Base-by-base conservation (phyloP, 2,329 filamentous ascomycete genomes). In the Fusarium sarcochroum region DNA sequence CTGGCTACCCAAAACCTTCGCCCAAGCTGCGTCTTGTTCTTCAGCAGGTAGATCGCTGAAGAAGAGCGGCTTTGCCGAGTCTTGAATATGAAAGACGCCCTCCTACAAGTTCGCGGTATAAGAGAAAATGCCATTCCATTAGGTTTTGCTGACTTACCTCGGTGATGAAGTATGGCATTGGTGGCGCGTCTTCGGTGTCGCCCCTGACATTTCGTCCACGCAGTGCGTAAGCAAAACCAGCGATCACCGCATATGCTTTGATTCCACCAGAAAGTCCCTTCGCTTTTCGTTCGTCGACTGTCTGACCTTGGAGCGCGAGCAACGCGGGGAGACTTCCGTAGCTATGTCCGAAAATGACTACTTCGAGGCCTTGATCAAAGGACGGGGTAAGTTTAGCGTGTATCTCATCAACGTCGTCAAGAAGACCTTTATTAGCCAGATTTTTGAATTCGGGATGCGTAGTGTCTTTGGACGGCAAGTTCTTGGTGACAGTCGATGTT, bases 221-320 rank as follows among this genome's bases (percentile, higher is more conserved):
- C 14, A 44, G 15, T 0, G 53, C 5, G 8, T 25, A 60, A 6
- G 57, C 7, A 0, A 60, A 60, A 0, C 57, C 57, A 4, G 57
- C 30, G 0, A 60, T 2, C 3, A 37, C 53, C 1, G 3, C 14
- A 21, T 59, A 60, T 0, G 2, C 30, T 14, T 60, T 60, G 1
- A 59, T 32, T 1, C 57, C 53, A 3, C 57, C 57, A 6, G 30
- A 2, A 8, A 44, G 30, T 1, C 37, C 44, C 3, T 44, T 60
- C 0, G 4, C 20, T 0, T 50, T n/a, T 0, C 57, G 53, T 2
- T 60, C 57, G 5, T n/a, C 17, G 2, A 51, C 0, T 0, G 44
- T 44, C 0, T 60, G 8, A 0, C 44, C 30, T 10, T 60, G 17
- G 0, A 58, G 21, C 0, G 54, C 14, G 4, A 59, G 11, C 1